These are phyloP conservation scores for Cinnamomum chago DNA, from an alignment of 164 flowering plant genomes.

Conservation along the genomic window DNA sequence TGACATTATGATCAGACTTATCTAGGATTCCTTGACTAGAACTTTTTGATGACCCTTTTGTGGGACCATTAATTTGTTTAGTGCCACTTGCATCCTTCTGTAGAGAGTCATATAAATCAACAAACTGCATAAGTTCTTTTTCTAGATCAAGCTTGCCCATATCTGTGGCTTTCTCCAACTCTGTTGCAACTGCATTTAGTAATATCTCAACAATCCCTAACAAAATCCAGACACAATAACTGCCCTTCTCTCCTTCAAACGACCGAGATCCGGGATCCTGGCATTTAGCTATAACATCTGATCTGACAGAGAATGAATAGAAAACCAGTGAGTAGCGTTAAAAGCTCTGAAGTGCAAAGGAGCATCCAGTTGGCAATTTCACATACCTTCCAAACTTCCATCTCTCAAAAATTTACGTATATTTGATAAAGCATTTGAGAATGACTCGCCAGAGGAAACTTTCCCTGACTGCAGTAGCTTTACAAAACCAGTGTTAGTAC, in stretches of 20 bases:
- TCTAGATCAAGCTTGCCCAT: slow-evolving; percentile 43
- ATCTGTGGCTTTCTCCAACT: slow-evolving; percentile 54
- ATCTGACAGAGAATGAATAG: slow-evolving; percentile 22
- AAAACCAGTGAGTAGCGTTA: slow-evolving; percentile 8
- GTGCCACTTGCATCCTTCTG: slow-evolving; percentile 28
- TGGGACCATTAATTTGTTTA: slow-evolving; percentile 25
- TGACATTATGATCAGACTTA: slow-evolving; percentile 15
- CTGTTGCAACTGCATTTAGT: slow-evolving; percentile 47
- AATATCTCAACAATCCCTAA: slow-evolving; percentile 65
- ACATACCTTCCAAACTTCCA: slow-evolving; percentile 52
- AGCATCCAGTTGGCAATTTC: not conserved
- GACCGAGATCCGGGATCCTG: slow-evolving; percentile 36
- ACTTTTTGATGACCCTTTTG: slow-evolving; percentile 28
- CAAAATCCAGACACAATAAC: slow-evolving; percentile 43
- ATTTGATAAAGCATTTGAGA: slow-evolving; percentile 48
- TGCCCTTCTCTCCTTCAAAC: slow-evolving; percentile 41
- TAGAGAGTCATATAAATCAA: slow-evolving; percentile 45
- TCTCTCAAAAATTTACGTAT: slow-evolving; percentile 50
- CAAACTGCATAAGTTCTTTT: slow-evolving; percentile 53
- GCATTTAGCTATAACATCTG: slow-evolving; percentile 44
- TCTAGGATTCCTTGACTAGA: slow-evolving; percentile 26
- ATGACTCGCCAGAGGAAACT: slow-evolving; percentile 41
- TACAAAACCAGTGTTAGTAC: slow-evolving; percentile 2
- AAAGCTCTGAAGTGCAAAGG: not conserved
- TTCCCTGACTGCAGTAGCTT: slow-evolving; percentile 47